Conservation (phyloP, 1,139 yeast genomes). For the Oligophagozyma castellii region DNA sequence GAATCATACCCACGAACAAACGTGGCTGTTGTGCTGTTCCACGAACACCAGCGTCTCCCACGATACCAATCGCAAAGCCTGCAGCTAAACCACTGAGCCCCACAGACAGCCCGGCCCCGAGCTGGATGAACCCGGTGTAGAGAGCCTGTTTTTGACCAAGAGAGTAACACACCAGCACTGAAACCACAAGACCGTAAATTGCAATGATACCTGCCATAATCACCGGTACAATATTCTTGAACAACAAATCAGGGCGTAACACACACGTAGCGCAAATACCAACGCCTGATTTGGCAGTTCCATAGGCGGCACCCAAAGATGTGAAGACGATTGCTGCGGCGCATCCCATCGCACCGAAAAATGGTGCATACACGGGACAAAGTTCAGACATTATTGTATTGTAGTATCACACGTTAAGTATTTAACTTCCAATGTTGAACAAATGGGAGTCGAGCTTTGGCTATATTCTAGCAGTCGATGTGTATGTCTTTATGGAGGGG, state of each 20-base stretch:
- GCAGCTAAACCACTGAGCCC: slow-evolving; percentile 97
- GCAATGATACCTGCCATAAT: slow-evolving; percentile 99
- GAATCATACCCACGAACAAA: slow-evolving; percentile 93
- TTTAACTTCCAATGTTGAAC: too few species aligned
- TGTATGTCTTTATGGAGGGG: too few species aligned
- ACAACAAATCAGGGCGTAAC: slow-evolving; percentile 89
- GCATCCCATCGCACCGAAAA: slow-evolving; percentile 97
- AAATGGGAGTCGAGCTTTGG: too few species aligned
- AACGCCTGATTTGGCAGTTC: slow-evolving; percentile 98
- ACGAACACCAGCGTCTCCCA: slow-evolving; percentile 98
- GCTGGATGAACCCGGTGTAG: slow-evolving; percentile 70
- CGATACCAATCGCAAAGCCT: slow-evolving; percentile 96
- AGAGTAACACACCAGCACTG: slow-evolving; percentile 86
- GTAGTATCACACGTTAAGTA: neutral
- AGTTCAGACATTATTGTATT: slow-evolving; percentile 20
- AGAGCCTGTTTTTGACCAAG: slow-evolving; percentile 85
- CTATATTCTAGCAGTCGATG: too few species aligned
- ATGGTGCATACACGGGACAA: slow-evolving; percentile 43
- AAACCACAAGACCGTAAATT: slow-evolving; percentile 94
- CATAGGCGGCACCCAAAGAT: slow-evolving; percentile 98
- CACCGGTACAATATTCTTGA: slow-evolving; percentile 85
- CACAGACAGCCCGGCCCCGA: slow-evolving; percentile 96
- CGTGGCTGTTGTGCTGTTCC: slow-evolving; percentile 94
- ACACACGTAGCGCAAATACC: slow-evolving; percentile 99
- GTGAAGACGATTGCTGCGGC: slow-evolving; percentile 98